Evolutionary conservation across 805 yeast genomes (phyloP).

Genomic region (Lipomyces anomalus): DNA sequence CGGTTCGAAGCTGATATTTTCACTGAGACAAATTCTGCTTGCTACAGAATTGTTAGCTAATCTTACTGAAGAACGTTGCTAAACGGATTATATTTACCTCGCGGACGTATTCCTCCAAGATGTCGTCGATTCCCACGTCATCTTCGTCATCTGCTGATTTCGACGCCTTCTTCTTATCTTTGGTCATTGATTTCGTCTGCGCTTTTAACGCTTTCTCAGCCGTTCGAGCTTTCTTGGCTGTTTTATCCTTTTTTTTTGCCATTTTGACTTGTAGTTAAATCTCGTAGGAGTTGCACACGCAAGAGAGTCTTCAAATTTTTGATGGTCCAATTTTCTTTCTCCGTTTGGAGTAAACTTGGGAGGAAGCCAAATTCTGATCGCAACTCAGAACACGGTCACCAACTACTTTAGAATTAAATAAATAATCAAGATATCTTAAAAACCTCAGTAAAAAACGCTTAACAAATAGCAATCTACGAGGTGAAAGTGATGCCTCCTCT

Average conservation of each 20-base stretch:
- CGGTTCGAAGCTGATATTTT: constrained; percentile 46
- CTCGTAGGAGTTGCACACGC: too few relatives aligned
- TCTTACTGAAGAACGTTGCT: too few relatives aligned
- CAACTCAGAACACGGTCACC: too few relatives aligned
- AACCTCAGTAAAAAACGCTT: too few relatives aligned
- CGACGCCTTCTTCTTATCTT: constrained; percentile 66
- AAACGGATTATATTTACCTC: constrained; percentile 7
- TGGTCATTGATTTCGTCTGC: constrained; percentile 63
- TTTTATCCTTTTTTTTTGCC: constrained; percentile 85
- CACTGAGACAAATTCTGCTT: constrained; percentile 69
- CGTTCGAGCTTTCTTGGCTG: constrained; percentile 81
- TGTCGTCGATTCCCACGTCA: constrained; percentile 73
- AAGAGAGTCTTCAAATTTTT: too few relatives aligned
- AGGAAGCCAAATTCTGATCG: too few relatives aligned
- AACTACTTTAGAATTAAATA: too few relatives aligned
- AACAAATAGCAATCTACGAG: too few relatives aligned
- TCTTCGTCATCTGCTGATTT: constrained; percentile 77
- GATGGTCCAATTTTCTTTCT: too few relatives aligned
- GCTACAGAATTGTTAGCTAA: constrained; percentile 42
- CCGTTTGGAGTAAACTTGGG: too few relatives aligned
- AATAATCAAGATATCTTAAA: too few relatives aligned
- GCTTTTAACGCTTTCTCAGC: constrained; percentile 79
- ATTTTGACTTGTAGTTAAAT: constrained; percentile 41
- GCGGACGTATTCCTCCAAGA: constrained; percentile 66
- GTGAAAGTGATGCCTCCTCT: too few relatives aligned